Base-by-base conservation (phyloP, 2,329 filamentous ascomycete species). In the Trichoderma brevicompactum region DNA sequence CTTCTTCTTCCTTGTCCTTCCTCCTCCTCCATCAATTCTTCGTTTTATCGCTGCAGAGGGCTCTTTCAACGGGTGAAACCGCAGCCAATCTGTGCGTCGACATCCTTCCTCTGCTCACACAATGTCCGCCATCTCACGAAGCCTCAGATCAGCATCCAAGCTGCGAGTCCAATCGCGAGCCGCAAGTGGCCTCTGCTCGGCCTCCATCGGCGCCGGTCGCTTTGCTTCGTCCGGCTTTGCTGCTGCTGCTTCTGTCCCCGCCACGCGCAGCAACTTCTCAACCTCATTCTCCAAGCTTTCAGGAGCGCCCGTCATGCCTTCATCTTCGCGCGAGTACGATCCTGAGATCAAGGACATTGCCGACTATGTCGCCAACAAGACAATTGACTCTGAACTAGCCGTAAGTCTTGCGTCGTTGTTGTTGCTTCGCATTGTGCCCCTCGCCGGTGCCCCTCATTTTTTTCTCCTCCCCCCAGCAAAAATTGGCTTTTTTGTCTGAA, bases 341-440 rank as follows among this genome's bases (percentile, higher is more conserved):
- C 88, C 91, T 69, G 94, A 97, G 82, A 95, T 98, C 79, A 89
- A 88, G 79, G 94, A 98, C 78, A 97, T 99, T 84, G 94, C 94
- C 69, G 87, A 85, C 80, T 99, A 97, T 81, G 91, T 98, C 77
- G 92, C 96, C 85, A 92, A 94, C 78, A 94, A 94, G 79, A 85
- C 92, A 66, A 90, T 98, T 75, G 85, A 94, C 72, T 98, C 94
- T 36, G 92, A 96, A 71, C 86, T 99, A 74, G 95, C 95, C 76
- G 94, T 97, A 84, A 80, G 92, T 82, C n/a, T 40, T 32, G 4
- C 13, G 9, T 17, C 23, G 28, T 38, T 34, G 49, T 4, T 43
- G 36, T 10, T 38, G 10, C 17, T 23, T n/a, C n/a, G n/a, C 13
- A 3, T 5, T 19, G 34, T 7, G 58, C 38, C 23, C 23, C 12